These are phyloP conservation scores for Hericium alpestre DNA, from an alignment of 768 basidiomycete genomes.

Conservation along the genomic window DNA sequence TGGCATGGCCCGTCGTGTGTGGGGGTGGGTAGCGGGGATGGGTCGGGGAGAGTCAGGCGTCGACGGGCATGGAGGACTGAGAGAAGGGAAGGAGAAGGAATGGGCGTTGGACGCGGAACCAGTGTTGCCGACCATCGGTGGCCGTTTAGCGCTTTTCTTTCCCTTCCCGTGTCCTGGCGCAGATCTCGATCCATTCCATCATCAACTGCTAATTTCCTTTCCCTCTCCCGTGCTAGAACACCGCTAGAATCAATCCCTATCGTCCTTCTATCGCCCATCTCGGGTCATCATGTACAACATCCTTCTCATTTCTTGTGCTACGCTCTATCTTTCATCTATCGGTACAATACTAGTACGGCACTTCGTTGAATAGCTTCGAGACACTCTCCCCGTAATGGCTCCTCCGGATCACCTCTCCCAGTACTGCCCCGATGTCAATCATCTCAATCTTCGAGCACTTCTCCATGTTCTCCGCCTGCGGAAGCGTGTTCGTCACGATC, in stretches of 20 bases:
- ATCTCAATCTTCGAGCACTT: conserved; percentile 77
- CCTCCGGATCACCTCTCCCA: conserved; percentile 91
- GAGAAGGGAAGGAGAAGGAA: conserved; percentile 12
- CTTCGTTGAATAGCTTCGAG: conserved; percentile 80
- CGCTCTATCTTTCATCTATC: too few species aligned
- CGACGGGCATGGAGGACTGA: conserved; percentile 18
- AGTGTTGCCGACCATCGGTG: neutral
- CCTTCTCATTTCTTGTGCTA: neutral
- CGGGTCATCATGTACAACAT: neutral
- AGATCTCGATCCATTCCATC: neutral
- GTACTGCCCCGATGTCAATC: conserved; percentile 87
- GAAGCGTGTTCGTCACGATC: conserved; percentile 97
- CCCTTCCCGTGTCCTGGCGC: neutral
- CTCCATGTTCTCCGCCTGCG: conserved; percentile 69
- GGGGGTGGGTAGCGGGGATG: conserved; percentile 14
- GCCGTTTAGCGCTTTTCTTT: neutral
- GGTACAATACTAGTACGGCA: conserved; percentile 54
- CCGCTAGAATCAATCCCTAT: neutral
- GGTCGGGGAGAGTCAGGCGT: conserved; percentile 31
- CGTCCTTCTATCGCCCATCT: conserved; percentile 7
- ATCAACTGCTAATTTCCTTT: neutral
- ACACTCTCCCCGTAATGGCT: conserved; percentile 97
- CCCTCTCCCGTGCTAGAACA: neutral
- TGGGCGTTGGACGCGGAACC: neutral
- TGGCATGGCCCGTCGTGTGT: conserved; percentile 32